These are phyloP conservation scores for Aspergillus alliaceus DNA, from an alignment of 2,329 filamentous ascomycete species.

Conservation along the genomic window DNA sequence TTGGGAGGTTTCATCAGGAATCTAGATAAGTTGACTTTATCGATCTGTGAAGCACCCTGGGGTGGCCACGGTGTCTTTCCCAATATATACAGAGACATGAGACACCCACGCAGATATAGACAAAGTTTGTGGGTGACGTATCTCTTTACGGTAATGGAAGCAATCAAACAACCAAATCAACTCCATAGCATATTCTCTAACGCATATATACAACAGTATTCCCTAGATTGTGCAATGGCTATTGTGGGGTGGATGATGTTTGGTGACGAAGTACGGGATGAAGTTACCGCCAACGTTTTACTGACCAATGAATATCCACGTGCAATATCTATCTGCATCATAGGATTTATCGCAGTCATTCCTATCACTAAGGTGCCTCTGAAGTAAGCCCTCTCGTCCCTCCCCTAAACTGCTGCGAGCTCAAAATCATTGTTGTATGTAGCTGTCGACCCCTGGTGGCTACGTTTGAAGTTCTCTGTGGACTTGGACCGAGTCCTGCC, in stretches of 20 bases:
- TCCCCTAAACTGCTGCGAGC: not conserved
- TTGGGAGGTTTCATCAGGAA: not conserved
- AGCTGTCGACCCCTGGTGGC: constrained; percentile 80
- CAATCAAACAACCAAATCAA: not conserved
- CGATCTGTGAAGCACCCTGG: constrained; percentile 55
- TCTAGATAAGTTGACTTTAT: not conserved
- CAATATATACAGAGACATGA: constrained; percentile 77
- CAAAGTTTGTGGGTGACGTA: constrained; percentile 78
- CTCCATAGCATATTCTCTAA: constrained; percentile 7
- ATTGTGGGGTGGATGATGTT: constrained; percentile 91
- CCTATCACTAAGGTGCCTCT: constrained; percentile 94
- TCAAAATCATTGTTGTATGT: constrained; percentile 21
- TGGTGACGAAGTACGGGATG: constrained; percentile 80
- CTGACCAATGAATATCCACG: constrained; percentile 71
- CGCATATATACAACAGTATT: constrained; percentile 52
- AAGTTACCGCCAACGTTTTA: constrained; percentile 89
- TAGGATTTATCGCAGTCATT: constrained; percentile 85
- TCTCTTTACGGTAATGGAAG: constrained; percentile 68
- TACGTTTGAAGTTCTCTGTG: constrained; percentile 77
- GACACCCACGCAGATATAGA: constrained; percentile 78
- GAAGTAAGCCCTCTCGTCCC: constrained; percentile 51
- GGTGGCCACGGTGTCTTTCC: constrained; percentile 76
- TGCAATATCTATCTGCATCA: constrained; percentile 73
- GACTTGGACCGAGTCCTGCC: constrained; percentile 60
- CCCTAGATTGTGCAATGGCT: constrained; percentile 79